Evolutionary conservation across 257 asterid genomes (phyloP).

Genomic region (Paulownia fortunei): DNA sequence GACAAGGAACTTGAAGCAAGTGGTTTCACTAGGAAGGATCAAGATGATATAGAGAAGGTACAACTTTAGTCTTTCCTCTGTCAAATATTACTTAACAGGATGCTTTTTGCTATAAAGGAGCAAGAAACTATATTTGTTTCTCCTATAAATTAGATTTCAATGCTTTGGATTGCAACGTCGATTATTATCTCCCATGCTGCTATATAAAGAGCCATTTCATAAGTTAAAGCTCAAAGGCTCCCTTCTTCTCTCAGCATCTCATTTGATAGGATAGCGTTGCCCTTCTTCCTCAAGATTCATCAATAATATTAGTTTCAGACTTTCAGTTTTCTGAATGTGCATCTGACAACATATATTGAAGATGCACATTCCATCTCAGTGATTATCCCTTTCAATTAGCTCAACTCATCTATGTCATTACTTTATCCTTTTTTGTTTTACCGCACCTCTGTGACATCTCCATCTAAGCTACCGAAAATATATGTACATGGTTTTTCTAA

Average conservation of each 20-base stretch:
- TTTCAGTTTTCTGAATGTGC: constrained; percentile 6
- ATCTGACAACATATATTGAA: not conserved
- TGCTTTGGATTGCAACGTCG: not conserved
- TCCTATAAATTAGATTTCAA: not conserved
- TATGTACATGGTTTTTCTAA: not conserved
- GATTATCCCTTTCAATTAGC: not conserved
- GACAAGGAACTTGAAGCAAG: constrained; percentile 98
- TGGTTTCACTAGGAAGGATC: constrained; percentile 91
- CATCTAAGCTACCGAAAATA: not conserved
- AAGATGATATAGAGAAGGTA: constrained; percentile 83
- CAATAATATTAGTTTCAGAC: not conserved
- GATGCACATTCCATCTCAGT: not conserved
- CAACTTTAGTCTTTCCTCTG: constrained; percentile 13
- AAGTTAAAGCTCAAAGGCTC: not conserved
- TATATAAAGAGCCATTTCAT: not conserved
- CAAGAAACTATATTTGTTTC: not conserved
- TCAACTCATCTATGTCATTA: not conserved
- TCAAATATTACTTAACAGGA: not conserved
- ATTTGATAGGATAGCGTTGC: not conserved
- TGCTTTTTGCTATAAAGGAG: not conserved
- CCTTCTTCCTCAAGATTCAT: constrained; percentile 5
- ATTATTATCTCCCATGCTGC: not conserved
- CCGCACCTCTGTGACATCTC: not conserved
- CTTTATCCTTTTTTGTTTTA: not conserved
- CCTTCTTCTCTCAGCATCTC: not conserved